phyloP scores from a whole-genome alignment of 2,329 filamentous ascomycete species.

The Diaporthe vexans region DNA sequence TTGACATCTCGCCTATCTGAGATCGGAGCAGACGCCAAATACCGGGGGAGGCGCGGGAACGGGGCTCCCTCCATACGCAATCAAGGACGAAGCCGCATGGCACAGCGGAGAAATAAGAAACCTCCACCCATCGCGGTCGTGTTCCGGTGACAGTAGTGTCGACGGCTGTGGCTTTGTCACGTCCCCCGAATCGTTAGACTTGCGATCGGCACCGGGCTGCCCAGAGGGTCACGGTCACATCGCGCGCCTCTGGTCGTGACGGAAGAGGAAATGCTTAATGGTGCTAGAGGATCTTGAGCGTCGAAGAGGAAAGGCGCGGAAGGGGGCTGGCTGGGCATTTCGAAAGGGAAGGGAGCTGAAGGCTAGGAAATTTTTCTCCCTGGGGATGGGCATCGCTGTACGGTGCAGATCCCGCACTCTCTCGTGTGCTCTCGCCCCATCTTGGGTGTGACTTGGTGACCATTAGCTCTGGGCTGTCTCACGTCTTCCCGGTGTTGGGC shows the following conservation, averaged over 20 bases:
- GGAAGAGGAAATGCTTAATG: conserved; percentile 22
- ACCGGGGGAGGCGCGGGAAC: conserved; percentile 3
- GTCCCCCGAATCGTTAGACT: conserved; percentile 25
- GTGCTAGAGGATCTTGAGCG: neutral
- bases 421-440: neutral
- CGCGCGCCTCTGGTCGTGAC: conserved; percentile 13
- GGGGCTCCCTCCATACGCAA: neutral
- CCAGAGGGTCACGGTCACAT: conserved; percentile 31
- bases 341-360: neutral
- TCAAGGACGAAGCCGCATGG: conserved; percentile 15
- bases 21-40: conserved; percentile 30
- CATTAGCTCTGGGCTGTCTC: conserved; percentile 23
- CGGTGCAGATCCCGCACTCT: conserved; percentile 7
- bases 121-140: conserved; percentile 15
- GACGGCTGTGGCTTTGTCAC: conserved; percentile 27
- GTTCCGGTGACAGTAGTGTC: conserved; percentile 25
- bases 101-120: neutral
- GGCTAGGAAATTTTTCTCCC: neutral
- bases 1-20: conserved; percentile 32
- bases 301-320: conserved; percentile 28
- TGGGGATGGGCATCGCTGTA: neutral
- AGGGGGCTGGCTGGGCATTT: neutral
- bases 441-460: conserved; percentile 22
- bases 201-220: conserved; percentile 22
- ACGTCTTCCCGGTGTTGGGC: conserved; percentile 5